Evolutionary conservation across 305 asterid species (phyloP).

Genomic region (Rubia peregrina): DNA sequence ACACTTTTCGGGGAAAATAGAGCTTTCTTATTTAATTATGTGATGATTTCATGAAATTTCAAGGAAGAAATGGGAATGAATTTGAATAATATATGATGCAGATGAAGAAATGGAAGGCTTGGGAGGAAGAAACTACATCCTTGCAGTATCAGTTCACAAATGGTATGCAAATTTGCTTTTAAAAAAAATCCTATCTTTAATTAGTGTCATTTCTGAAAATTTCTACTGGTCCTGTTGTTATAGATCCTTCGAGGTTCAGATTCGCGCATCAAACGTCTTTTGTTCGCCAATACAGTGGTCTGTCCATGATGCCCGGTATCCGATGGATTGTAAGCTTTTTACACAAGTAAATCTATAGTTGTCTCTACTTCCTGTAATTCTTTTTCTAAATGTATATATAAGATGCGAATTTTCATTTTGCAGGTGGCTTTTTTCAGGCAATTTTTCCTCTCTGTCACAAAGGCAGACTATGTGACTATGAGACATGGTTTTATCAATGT

Average conservation of each 20-base stretch:
- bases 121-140: conserved; percentile 67
- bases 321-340: conserved; percentile 56
- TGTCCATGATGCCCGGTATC: conserved; percentile 41
- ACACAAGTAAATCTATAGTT: too few species aligned
- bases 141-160: conserved; percentile 53
- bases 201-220: not conserved
- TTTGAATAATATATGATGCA: conserved; percentile 8
- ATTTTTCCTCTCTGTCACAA: conserved; percentile 23
- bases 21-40: not conserved
- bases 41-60: not conserved
- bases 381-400: not conserved
- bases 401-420: not conserved
- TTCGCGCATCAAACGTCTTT: conserved; percentile 65
- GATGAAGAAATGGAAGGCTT: conserved; percentile 72
- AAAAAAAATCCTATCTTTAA: not conserved
- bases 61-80: not conserved
- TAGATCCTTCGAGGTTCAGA: conserved; percentile 65
- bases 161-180: conserved; percentile 29
- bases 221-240: not conserved
- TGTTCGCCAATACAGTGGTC: conserved; percentile 50
- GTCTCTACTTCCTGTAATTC: not conserved
- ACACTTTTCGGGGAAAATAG: too few species aligned
- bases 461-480: conserved; percentile 34
- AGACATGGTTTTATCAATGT: conserved; percentile 67
- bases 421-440: conserved; percentile 58